These are phyloP conservation scores for Penicillium sp. DNA, from an alignment of 2,329 filamentous ascomycete species.

Conservation along the genomic window DNA sequence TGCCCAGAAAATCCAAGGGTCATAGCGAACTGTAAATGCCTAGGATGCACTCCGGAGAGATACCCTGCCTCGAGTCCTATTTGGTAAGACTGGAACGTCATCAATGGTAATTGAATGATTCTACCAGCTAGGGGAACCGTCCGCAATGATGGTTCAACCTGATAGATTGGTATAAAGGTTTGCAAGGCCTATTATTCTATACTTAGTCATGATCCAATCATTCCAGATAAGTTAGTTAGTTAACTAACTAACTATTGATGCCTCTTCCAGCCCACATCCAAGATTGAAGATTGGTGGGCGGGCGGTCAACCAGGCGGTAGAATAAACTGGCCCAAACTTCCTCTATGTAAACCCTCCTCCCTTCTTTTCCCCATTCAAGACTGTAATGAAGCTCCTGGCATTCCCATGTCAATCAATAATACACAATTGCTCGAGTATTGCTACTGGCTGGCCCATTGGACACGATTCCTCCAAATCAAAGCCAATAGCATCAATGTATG, in stretches of 20 bases:
- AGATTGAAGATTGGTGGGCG: background rate
- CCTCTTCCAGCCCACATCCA: background rate
- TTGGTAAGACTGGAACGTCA: too few species aligned
- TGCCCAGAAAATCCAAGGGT: background rate
- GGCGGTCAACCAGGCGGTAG: slow-evolving; percentile 1
- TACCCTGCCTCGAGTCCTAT: too few species aligned
- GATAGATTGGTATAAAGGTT: too few species aligned
- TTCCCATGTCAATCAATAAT: background rate
- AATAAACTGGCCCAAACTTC: background rate
- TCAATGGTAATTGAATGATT: too few species aligned
- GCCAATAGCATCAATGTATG: background rate
- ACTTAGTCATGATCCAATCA: too few species aligned
- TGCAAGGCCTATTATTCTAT: too few species aligned
- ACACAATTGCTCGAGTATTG: background rate
- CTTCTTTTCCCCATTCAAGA: background rate
- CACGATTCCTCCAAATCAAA: background rate
- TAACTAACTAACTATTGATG: too few species aligned
- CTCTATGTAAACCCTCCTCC: background rate
- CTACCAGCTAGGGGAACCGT: too few species aligned
- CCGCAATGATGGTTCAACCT: too few species aligned
- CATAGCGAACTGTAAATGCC: slow-evolving; percentile 1
- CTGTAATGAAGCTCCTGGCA: background rate
- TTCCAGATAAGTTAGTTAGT: too few species aligned
- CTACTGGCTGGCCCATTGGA: too few species aligned
- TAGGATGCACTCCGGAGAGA: background rate